Conservation (phyloP, 2,329 filamentous ascomycete genomes). For the Rutstroemia sp. region DNA sequence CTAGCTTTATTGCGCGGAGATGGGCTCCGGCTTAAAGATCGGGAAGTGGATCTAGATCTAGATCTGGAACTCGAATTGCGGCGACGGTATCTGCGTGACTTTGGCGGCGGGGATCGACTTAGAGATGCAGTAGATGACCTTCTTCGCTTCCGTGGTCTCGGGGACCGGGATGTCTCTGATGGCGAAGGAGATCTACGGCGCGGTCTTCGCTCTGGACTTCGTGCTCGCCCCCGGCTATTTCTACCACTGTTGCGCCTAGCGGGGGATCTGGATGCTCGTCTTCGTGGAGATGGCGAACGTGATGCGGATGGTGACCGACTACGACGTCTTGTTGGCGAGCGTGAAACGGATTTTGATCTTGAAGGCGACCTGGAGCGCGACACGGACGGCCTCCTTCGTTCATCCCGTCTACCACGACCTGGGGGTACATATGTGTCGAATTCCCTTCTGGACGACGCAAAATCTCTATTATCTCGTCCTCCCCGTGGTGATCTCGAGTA, state of each 20-base stretch:
- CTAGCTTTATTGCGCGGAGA: slow-evolving; percentile 13
- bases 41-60: slow-evolving; percentile 26
- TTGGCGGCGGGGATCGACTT: slow-evolving; percentile 26
- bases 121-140: slow-evolving; percentile 24
- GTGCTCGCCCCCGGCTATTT: slow-evolving; percentile 23
- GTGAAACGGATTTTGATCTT: slow-evolving; percentile 24
- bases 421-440: slow-evolving; percentile 30
- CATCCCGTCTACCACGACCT: slow-evolving; percentile 24
- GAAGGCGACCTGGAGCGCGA: slow-evolving; percentile 25
- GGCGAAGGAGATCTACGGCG: slow-evolving; percentile 24
- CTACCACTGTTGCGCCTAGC: slow-evolving; percentile 25
- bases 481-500: slow-evolving; percentile 35
- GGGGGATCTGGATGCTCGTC: slow-evolving; percentile 26
- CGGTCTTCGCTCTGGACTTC: slow-evolving; percentile 27
- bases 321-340: slow-evolving; percentile 23
- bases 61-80: slow-evolving; percentile 25
- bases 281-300: slow-evolving; percentile 26
- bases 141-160: slow-evolving; percentile 26
- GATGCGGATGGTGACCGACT: slow-evolving; percentile 26
- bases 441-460: slow-evolving; percentile 24
- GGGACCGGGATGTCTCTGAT: slow-evolving; percentile 21
- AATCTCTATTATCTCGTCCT: slow-evolving; percentile 31
- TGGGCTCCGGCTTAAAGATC: slow-evolving; percentile 22
- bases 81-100: slow-evolving; percentile 22
- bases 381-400: slow-evolving; percentile 25